Base-by-base conservation (phyloP, 2,329 filamentous ascomycete genomes). In the Hypocrella siamensis region DNA sequence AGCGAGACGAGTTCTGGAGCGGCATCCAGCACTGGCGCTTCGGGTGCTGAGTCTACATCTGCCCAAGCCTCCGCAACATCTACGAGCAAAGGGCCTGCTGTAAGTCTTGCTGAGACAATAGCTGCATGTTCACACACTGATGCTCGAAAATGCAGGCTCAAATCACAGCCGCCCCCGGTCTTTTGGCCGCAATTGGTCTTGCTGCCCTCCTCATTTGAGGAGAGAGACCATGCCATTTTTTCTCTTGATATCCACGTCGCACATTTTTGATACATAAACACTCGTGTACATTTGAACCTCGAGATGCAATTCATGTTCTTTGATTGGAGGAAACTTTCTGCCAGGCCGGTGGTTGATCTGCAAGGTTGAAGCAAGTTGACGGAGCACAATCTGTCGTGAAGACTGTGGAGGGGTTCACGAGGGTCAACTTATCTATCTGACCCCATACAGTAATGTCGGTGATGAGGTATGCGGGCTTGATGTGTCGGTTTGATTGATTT, bases 121-220 rank as follows among this genome's bases (percentile, higher is more conserved):
- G 14, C 6, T 17, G 10, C 25, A 28, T 28, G 4, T 28, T 17
- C 4, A 6, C 15, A 6, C 15, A 22, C 21, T 22, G 7, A 7
- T 22, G 7, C 17, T 10, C 14, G 15, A 4, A 32, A 28, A 22
- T 19, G 2, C 27, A 55, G 53, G 48, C 59, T 26, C 53, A 59
- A 35, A 49, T 52, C 43, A 65, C 63, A 30, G 59, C 56, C 35
- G 62, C 56, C 24, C 61, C 63, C 16, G 65, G 62, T 35, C 39
- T 67, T 30, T 38, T 68, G 26, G 64, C 61, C 31, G 64, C 59
- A 16, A 63, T 61, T 15, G 65, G 64, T 45, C 36, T 68, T 28
- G 63, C 60, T 26, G 60, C 54, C 38, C 43, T 65, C 37, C 49
- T 69, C 36, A 56, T 69, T 36, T 69, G 63, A 60, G 17, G 18